Evolutionary conservation across 2,329 filamentous ascomycete species (phyloP).

Genomic region (Aspergillus neotritici): DNA sequence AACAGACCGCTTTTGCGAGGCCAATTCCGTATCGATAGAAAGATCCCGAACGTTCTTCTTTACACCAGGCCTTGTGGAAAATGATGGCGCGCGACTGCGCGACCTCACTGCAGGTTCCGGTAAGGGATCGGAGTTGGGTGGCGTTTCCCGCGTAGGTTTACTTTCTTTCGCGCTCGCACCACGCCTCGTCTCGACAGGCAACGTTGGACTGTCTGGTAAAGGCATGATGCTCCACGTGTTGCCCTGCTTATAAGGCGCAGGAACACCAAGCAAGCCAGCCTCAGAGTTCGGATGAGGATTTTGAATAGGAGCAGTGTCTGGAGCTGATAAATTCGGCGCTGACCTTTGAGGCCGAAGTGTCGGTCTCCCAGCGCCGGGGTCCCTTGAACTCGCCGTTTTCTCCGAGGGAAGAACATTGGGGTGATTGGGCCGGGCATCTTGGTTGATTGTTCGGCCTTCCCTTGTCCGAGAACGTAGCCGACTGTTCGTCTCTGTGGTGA

Average conservation of each 20-base stretch:
- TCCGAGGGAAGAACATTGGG: background rate
- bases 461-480: constrained; percentile 4
- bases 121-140: constrained; percentile 3
- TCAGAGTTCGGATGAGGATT: constrained; percentile 9
- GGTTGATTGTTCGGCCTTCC: constrained; percentile 5
- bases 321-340: constrained; percentile 25
- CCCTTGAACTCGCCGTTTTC: background rate
- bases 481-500: background rate
- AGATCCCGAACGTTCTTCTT: constrained; percentile 38
- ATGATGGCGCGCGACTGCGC: constrained; percentile 10
- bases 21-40: constrained; percentile 37
- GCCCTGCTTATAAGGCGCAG: constrained; percentile 29
- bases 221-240: constrained; percentile 28
- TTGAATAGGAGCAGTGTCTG: constrained; percentile 8
- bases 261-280: constrained; percentile 23
- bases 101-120: constrained; percentile 12
- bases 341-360: constrained; percentile 27
- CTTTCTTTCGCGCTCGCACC: constrained; percentile 5
- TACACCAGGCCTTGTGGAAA: constrained; percentile 15
- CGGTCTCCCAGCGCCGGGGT: background rate
- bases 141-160: constrained; percentile 7
- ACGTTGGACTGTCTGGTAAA: constrained; percentile 31
- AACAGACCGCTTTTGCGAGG: constrained; percentile 24
- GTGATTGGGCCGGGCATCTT: constrained; percentile 13
- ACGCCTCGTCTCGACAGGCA: constrained; percentile 19